These are phyloP conservation scores for Schizochytrium sp. DNA, from an alignment of 108 stramenopile species.

Conservation along the genomic window DNA sequence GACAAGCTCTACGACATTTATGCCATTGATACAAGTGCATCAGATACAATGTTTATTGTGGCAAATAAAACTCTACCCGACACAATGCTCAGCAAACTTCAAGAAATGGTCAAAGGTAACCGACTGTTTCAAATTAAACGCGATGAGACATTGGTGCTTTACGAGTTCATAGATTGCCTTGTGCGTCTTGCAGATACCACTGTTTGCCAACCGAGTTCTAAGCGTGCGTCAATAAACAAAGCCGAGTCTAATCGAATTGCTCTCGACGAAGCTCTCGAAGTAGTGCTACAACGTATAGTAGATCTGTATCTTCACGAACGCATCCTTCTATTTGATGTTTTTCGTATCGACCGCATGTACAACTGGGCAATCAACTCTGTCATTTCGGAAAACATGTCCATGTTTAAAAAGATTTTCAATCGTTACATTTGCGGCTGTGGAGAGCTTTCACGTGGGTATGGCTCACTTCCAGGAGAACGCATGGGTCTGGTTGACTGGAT, in stretches of 20 bases:
- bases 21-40: conserved; percentile 25
- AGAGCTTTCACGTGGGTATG: background rate
- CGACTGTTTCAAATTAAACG: conserved; percentile 20
- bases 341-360: conserved; percentile 10
- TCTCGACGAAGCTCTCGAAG: conserved; percentile 19
- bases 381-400: conserved; percentile 13
- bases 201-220: conserved; percentile 24
- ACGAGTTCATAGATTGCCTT: conserved; percentile 35
- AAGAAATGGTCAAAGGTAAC: background rate
- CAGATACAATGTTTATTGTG: conserved; percentile 46
- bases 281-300: background rate
- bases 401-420: conserved; percentile 27
- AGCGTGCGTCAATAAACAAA: background rate
- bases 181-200: conserved; percentile 38
- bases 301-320: conserved; percentile 46
- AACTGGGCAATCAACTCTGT: conserved; percentile 56
- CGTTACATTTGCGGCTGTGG: conserved; percentile 15
- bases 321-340: conserved; percentile 13
- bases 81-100: background rate
- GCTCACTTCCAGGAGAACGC: background rate
- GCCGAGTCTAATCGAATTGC: background rate
- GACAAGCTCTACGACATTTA: background rate
- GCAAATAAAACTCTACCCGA: conserved; percentile 40
- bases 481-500: conserved; percentile 52
- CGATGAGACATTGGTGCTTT: background rate